phyloP scores from a whole-genome alignment of 2,329 filamentous ascomycete genomes.

The Aspergillus jensenii region DNA sequence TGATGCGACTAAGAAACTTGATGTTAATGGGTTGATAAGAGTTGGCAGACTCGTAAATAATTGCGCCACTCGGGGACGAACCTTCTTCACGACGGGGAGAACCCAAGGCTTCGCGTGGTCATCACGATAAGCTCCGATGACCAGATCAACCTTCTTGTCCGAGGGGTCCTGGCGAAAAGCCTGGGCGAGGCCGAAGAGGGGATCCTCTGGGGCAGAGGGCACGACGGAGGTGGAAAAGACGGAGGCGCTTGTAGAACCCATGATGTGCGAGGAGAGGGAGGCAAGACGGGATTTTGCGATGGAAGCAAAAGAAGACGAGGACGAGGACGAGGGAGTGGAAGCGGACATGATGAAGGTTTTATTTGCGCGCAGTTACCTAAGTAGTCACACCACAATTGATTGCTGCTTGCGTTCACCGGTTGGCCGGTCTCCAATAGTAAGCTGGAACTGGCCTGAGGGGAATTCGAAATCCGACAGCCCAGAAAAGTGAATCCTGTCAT shows the following conservation, averaged over 20 bases:
- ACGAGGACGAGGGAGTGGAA: constrained; percentile 15
- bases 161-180: constrained; percentile 78
- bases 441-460: constrained; percentile 4
- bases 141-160: constrained; percentile 85
- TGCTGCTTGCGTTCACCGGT: constrained; percentile 39
- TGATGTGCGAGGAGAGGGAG: constrained; percentile 54
- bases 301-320: constrained; percentile 13
- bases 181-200: constrained; percentile 88
- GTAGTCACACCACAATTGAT: constrained; percentile 22
- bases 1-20: neutral
- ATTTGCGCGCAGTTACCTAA: constrained; percentile 9
- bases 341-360: constrained; percentile 20
- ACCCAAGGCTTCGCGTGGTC: constrained; percentile 97
- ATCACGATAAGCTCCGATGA: constrained; percentile 93
- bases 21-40: neutral
- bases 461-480: constrained; percentile 1
- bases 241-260: constrained; percentile 62
- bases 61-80: constrained; percentile 34
- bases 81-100: constrained; percentile 93
- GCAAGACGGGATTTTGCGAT: constrained; percentile 32
- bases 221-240: constrained; percentile 75
- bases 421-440: constrained; percentile 8
- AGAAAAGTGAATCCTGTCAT: neutral
- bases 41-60: neutral
- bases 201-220: constrained; percentile 89